phyloP scores from a whole-genome alignment of 768 basidiomycete species.

The Boletus rufocinnamomeus region DNA sequence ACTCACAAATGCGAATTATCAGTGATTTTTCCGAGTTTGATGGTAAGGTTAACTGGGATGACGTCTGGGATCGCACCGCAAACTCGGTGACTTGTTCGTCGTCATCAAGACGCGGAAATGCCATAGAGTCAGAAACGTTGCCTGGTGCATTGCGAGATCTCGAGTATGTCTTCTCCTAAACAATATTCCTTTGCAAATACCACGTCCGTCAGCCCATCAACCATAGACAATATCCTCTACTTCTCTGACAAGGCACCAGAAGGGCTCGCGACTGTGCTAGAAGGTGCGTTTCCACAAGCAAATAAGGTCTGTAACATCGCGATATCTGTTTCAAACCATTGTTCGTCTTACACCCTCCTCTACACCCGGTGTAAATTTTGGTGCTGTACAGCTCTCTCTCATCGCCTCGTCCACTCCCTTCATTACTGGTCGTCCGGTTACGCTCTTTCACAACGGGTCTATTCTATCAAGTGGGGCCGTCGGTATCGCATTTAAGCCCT shows the following conservation, averaged over 20 bases:
- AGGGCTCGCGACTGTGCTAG: constrained; percentile 50
- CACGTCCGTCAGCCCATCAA: constrained; percentile 17
- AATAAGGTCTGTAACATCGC: constrained; percentile 45
- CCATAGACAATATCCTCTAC: constrained; percentile 43
- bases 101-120: constrained; percentile 1
- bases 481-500: constrained; percentile 53
- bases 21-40: constrained; percentile 3
- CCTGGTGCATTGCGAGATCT: constrained; percentile 41
- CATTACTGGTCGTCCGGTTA: constrained; percentile 72
- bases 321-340: background rate
- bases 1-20: constrained; percentile 6
- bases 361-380: background rate
- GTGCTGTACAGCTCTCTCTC: constrained; percentile 56
- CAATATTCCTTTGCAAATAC: background rate
- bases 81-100: constrained; percentile 1
- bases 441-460: constrained; percentile 58
- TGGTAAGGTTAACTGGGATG: constrained; percentile 48
- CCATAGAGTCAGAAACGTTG: constrained; percentile 20
- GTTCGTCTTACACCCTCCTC: constrained; percentile 4
- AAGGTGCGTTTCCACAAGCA: constrained; percentile 42
- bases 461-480: constrained; percentile 68
- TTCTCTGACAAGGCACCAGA: constrained; percentile 60
- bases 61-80: constrained; percentile 46
- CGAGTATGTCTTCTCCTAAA: constrained; percentile 26
- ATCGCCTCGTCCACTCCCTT: constrained; percentile 78